Evolutionary conservation across 495 filamentous ascomycete species (phyloP), one percentile per base, ranked within the genome.

Genomic region (Penicillium coffeae): DNA sequence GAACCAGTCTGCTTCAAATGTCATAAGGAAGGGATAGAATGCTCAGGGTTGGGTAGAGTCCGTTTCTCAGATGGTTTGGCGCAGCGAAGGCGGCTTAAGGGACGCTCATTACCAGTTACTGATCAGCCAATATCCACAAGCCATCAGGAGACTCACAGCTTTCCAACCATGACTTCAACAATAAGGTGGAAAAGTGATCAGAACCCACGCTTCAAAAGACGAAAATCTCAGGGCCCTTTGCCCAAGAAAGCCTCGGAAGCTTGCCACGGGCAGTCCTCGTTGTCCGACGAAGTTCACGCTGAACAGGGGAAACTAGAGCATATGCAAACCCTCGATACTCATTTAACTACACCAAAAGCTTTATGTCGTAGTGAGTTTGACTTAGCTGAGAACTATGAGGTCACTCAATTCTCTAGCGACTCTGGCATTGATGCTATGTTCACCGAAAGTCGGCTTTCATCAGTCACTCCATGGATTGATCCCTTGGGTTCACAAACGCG

Each of bases 1-100:
- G 50, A 57, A 22, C 60, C 60, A 1, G 48, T 15, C 2, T 63
- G 60, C 39, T n/a, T 37, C 5, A 58, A 56, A 25, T 60, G 60
- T 36, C 40, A 42, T n/a, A 60, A 64, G 12, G 55, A 55, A n/a
- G 60, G 60, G 5, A 50, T 60, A 3, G 56, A 60, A 10, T 63
- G 60, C 30, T 56, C 54, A 7, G 60, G 60, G 0, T 25, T 38
- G 1, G 58, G 51, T 1, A 39, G 58, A 21, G 55, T 57, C 44
- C 54, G 58, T 1, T 60, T 60, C 22, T 46, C 45, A 7, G 36
- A 32, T 35, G 54, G 54, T 0, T 48, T 57, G 1, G 58, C 58
- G 1, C 46, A 21, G 3, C 54, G 58, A 4, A 54, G 58, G 8
- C 47, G 44, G 25, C 34, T 60, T 22, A 59, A 52, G 34, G 56